Conservation (phyloP, 2,329 filamentous ascomycete species). For the Tolypocladium inflatum region DNA sequence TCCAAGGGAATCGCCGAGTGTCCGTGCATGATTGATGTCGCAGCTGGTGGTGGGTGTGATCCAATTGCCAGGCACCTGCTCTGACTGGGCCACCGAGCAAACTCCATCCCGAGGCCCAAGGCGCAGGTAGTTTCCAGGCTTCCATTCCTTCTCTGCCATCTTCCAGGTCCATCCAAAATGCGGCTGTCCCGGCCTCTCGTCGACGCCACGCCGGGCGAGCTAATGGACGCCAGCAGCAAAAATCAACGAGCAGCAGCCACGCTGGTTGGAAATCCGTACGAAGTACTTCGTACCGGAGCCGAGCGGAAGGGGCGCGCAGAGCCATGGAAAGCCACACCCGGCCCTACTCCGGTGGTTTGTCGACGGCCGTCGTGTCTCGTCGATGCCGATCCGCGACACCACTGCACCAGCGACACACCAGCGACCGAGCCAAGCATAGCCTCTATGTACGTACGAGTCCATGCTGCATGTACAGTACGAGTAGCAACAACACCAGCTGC, state of each 20-base stretch:
- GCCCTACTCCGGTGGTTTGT: constrained; percentile 19
- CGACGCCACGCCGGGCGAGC: background rate
- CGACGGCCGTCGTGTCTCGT: constrained; percentile 14
- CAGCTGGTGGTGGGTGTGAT: background rate
- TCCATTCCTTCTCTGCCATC: background rate
- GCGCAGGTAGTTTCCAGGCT: background rate
- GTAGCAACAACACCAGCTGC: background rate
- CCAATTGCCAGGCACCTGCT: background rate
- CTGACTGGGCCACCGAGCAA: background rate
- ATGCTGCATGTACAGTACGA: background rate
- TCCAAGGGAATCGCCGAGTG: background rate
- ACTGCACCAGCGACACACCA: background rate
- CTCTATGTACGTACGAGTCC: background rate
- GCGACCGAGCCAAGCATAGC: background rate
- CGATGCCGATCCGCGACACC: constrained; percentile 15
- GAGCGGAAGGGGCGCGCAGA: background rate
- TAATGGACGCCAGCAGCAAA: background rate
- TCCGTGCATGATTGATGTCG: background rate
- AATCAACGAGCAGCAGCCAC: background rate
- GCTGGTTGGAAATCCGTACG: background rate
- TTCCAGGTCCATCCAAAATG: background rate
- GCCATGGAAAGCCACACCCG: constrained; percentile 8
- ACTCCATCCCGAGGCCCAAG: background rate
- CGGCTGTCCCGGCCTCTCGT: background rate
- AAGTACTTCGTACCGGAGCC: background rate